A percentile compares a stretch with the other conserved stretches of the same genome.
These are phyloP conservation scores for Termitomyces sp. DNA, from an alignment of 768 basidiomycete genomes.

Conservation along the genomic window DNA sequence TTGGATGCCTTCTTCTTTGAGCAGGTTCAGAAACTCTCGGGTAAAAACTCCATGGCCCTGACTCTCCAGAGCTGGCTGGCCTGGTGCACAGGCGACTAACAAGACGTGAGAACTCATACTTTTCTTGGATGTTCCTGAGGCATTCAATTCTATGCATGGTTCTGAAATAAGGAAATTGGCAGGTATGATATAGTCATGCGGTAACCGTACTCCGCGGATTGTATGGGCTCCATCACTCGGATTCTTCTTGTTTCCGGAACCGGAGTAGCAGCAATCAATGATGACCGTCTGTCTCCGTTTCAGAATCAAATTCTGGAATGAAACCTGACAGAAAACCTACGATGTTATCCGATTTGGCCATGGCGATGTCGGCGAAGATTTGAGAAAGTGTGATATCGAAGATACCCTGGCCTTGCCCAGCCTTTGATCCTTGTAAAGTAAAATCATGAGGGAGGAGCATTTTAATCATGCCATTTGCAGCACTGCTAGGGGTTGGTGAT, in stretches of 20 bases:
- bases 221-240: neutral
- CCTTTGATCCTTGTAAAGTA: neutral
- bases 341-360: conserved; percentile 8
- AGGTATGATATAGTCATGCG: neutral
- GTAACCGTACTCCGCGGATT: neutral
- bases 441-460: conserved; percentile 10
- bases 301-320: neutral
- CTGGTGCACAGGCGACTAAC: neutral
- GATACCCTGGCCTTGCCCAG: neutral
- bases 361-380: neutral
- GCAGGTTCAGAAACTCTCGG: neutral
- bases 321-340: neutral
- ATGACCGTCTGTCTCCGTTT: conserved; percentile 5
- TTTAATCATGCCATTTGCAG: neutral
- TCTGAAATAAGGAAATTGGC: neutral
- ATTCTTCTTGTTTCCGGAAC: neutral
- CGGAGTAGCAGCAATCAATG: conserved; percentile 8
- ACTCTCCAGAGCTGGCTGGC: neutral
- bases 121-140: neutral
- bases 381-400: conserved; percentile 1
- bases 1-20: neutral
- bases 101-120: neutral
- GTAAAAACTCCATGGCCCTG: neutral
- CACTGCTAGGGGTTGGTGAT: neutral
- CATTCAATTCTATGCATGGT: neutral